Evolutionary conservation across 257 asterid genomes (phyloP).

Genomic region (Solanum chiquidenum): DNA sequence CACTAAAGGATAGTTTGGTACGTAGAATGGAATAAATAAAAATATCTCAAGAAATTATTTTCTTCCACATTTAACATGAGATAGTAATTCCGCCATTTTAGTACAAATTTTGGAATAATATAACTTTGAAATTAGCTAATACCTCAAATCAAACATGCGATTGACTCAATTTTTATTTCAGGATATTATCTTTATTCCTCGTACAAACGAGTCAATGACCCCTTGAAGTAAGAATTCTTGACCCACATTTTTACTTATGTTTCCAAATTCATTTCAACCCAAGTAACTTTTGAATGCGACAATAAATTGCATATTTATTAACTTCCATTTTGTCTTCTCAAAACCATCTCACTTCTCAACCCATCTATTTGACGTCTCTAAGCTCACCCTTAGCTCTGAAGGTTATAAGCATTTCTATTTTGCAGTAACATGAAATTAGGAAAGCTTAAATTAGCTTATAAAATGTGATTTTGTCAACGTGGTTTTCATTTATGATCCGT

Average conservation of each 20-base stretch:
- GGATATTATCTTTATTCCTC: neutral
- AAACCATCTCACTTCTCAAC: fast-evolving
- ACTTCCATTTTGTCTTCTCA: neutral
- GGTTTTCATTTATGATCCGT: neutral
- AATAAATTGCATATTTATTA: neutral
- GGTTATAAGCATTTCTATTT: neutral
- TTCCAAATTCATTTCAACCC: neutral
- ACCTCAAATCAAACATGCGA: neutral
- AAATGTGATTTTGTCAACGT: neutral
- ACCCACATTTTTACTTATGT: neutral
- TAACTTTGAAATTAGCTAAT: neutral
- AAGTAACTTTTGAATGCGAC: neutral
- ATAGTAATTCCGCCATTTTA: neutral
- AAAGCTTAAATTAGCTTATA: neutral
- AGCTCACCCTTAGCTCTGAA: neutral
- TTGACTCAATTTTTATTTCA: neutral
- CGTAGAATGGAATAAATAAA: neutral
- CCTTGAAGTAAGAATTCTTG: neutral
- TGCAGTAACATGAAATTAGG: neutral
- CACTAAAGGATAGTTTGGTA: neutral
- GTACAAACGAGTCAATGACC: neutral
- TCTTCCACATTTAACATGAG: neutral
- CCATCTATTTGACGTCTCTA: neutral
- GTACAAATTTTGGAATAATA: too few relatives aligned
- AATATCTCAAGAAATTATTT: neutral